Base-by-base conservation (phyloP, 305 asterid genomes). In the Coffea humblotiana region DNA sequence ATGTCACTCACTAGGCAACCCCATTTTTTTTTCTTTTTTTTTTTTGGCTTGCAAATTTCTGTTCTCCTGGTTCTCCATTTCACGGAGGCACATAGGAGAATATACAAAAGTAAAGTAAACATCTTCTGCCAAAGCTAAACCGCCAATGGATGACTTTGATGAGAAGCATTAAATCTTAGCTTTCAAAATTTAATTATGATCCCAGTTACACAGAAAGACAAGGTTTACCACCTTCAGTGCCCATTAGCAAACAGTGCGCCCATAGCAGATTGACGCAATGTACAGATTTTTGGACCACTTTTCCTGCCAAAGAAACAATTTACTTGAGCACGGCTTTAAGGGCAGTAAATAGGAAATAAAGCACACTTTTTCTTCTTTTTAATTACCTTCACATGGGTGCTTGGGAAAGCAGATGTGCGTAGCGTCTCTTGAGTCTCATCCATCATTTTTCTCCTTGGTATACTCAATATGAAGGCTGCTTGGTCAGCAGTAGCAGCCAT, bases 221-320 rank as follows among this genome's bases (percentile, higher is more conserved):
- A 48, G 51, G 45, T 63, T 61, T 54, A 61, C 25, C 52, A 51
- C 40, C 43, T 40, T 21, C 32, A 8, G 47, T 10, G 3, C 60
- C 77, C 74, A 23, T 86, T 77, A 90, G 81, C 91, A 89, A 27
- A 90, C 94, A 15, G 94, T 90, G 14, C 94, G 88, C 19, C 94
- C 94, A 56, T 89, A 90, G 82, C 94, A 90, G 58, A 90, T 86
- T 16, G 91, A 87, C 60, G 91, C 92, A 76, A 90, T 88, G 87
- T 90, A 90, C 51, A 90, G 88, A 84, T 90, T 89, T 72, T 89
- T 90, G 27, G 92, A 88, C 94, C 94, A 90, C 78, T 89, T 90
- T 61, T 90, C 92, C 94, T 90, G 90, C 87, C 79, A 80, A 45
- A 29, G 47, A 80, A 51, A 18, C 19, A 37, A 21, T 37, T 65